Percentiles rank a stretch among this genome's conserved stretches.
phyloP scores from a whole-genome alignment of 306 rosid genomes.

The Adenanthera pavonina region DNA sequence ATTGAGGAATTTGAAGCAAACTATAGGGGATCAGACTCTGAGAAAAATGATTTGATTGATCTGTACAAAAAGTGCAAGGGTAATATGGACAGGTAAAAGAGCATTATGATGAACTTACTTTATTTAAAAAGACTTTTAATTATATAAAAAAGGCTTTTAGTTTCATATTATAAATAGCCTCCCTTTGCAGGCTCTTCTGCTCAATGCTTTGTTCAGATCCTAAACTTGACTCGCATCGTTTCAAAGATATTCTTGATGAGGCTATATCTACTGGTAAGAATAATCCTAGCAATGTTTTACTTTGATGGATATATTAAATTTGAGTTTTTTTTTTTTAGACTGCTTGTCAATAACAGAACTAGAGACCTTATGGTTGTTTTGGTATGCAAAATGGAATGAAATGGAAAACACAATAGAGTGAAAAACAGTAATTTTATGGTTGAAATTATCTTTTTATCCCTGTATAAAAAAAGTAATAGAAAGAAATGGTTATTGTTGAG shows the following conservation, averaged over 20 bases:
- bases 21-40: slow-evolving; percentile 83
- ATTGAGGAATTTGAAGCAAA: slow-evolving; percentile 88
- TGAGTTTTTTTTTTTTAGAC: slow-evolving; percentile 18
- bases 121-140: slow-evolving; percentile 30
- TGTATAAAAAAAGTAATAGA: background rate
- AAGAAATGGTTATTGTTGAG: background rate
- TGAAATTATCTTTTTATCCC: background rate
- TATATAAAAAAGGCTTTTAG: slow-evolving; percentile 27
- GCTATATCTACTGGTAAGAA: slow-evolving; percentile 71
- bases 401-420: too few species aligned
- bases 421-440: too few species aligned
- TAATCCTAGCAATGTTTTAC: slow-evolving; percentile 6
- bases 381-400: background rate
- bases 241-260: slow-evolving; percentile 81
- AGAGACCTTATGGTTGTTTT: background rate
- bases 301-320: background rate
- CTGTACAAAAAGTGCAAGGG: slow-evolving; percentile 76
- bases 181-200: slow-evolving; percentile 74
- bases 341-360: background rate
- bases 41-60: slow-evolving; percentile 79
- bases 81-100: slow-evolving; percentile 72
- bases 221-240: slow-evolving; percentile 83
- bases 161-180: slow-evolving; percentile 34
- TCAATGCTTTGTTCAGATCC: slow-evolving; percentile 97
- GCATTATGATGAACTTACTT: background rate